Conservation (phyloP, 192 early-diverging fungal species). For the Geosiphon pyriformis region DNA sequence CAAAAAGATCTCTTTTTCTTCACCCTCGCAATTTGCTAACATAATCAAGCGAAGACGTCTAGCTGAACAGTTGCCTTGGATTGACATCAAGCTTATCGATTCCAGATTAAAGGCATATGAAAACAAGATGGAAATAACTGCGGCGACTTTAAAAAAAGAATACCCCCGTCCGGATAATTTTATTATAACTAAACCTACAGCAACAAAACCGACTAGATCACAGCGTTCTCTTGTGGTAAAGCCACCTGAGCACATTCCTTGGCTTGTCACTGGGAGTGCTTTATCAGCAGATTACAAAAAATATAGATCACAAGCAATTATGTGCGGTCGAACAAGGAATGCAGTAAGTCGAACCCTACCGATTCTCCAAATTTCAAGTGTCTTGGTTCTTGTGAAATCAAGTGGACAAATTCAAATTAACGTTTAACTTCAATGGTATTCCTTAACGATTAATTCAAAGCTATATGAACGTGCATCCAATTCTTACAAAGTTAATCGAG, state of each 20-base stretch:
- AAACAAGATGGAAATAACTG: background rate
- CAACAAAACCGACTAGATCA: background rate
- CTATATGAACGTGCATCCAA: conserved; percentile 42
- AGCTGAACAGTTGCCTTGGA: background rate
- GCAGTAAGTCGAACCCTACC: background rate
- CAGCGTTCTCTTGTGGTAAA: background rate
- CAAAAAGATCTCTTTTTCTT: background rate
- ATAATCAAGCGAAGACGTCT: background rate
- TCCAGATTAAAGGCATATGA: background rate
- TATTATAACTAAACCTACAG: background rate
- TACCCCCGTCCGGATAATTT: background rate
- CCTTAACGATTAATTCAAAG: background rate
- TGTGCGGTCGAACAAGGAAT: conserved; percentile 41
- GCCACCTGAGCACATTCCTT: conserved; percentile 32
- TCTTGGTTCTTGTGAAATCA: no score
- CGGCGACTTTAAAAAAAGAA: background rate
- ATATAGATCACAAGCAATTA: conserved; percentile 42
- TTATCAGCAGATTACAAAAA: conserved; percentile 35
- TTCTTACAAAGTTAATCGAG: conserved; percentile 41
- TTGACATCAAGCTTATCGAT: background rate
- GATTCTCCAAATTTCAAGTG: background rate
- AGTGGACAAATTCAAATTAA: background rate
- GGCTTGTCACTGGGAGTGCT: conserved; percentile 43
- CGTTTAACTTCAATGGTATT: background rate
- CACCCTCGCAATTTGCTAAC: background rate